phyloP scores from a whole-genome alignment of 1,284 basidiomycete species.

The Abortiporus biennis region DNA sequence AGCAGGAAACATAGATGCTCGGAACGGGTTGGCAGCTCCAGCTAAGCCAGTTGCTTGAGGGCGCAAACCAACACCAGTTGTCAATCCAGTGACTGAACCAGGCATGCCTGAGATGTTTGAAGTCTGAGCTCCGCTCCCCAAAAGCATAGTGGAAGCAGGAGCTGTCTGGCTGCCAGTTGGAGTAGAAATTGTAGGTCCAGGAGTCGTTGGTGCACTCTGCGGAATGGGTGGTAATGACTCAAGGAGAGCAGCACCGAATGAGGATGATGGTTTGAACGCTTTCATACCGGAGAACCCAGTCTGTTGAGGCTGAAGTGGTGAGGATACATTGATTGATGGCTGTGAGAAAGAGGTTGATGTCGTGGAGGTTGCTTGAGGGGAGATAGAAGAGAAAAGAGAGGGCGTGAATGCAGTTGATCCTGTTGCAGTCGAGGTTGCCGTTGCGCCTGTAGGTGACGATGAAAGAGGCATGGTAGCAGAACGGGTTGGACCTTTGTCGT shows the following conservation, averaged over 20 bases:
- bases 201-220: constrained; percentile 47
- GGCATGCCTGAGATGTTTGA: constrained; percentile 7
- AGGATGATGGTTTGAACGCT: constrained; percentile 87
- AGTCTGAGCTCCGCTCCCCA: constrained; percentile 9
- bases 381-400: constrained; percentile 43
- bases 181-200: constrained; percentile 22
- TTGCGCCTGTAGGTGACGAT: constrained; percentile 2
- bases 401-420: constrained; percentile 37
- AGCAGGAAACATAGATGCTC: constrained; percentile 45
- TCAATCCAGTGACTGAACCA: constrained; percentile 21
- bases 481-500: constrained; percentile 24
- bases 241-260: constrained; percentile 79
- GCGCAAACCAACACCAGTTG: constrained; percentile 55
- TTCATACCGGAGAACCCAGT: constrained; percentile 84
- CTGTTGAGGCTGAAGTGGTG: constrained; percentile 60
- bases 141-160: constrained; percentile 7
- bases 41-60: constrained; percentile 63
- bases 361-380: constrained; percentile 43
- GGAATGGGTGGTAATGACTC: constrained; percentile 74
- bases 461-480: constrained; percentile 17
- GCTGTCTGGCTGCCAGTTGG: constrained; percentile 3
- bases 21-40: constrained; percentile 69
- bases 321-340: constrained; percentile 10
- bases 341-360: constrained; percentile 28
- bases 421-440: constrained; percentile 36